phyloP scores from a whole-genome alignment of 805 yeast species.

The Komagataella ulmi region DNA sequence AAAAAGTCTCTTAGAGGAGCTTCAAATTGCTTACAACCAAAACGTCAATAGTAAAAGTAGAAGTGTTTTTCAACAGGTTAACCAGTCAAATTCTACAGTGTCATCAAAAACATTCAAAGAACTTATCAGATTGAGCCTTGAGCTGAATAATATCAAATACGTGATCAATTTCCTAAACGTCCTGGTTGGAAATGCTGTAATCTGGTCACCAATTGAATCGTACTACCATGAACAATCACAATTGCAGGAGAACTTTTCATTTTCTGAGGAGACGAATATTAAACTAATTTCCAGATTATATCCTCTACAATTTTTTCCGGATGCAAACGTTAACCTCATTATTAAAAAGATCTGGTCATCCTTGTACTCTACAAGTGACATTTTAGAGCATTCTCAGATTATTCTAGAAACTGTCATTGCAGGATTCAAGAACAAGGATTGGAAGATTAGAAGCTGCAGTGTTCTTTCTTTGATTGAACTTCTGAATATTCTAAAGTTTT shows the following conservation, averaged over 20 bases:
- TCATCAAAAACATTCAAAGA: not conserved
- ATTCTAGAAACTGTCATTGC: constrained; percentile 53
- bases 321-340: constrained; percentile 53
- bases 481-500: constrained; percentile 44
- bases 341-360: constrained; percentile 87
- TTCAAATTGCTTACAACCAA: not conserved
- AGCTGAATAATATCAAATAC: not conserved
- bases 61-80: not conserved
- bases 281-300: constrained; percentile 70
- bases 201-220: not conserved
- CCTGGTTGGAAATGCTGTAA: not conserved
- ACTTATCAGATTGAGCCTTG: not conserved
- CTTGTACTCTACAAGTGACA: constrained; percentile 36
- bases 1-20: not conserved
- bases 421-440: constrained; percentile 72
- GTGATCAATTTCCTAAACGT: not conserved
- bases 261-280: not conserved
- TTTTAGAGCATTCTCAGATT: constrained; percentile 37
- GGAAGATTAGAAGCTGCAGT: constrained; percentile 90
- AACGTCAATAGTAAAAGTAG: not conserved
- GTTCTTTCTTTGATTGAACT: constrained; percentile 59
- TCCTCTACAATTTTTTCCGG: constrained; percentile 81
- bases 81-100: not conserved
- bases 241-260: not conserved
- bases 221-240: not conserved